Base-by-base conservation (phyloP, 352 stramenopile species). In the Pythium sp. region DNA sequence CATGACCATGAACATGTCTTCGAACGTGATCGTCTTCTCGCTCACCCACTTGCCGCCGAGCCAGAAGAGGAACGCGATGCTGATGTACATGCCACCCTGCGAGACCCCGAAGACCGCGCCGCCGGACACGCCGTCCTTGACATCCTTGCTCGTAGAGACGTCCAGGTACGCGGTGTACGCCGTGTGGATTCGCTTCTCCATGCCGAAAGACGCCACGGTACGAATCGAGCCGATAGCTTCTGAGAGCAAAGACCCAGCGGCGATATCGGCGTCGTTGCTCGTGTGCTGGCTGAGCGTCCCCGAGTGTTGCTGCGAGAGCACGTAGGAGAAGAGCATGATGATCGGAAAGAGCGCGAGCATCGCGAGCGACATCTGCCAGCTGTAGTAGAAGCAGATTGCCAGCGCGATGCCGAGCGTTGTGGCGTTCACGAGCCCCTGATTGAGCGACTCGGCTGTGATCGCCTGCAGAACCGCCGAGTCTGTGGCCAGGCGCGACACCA, bases 401-500 rank as follows among this genome's bases (percentile, higher is more conserved):
- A 89, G 81, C 20, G 53, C 80, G 56, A 84, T 76, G 4, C 53
- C 70, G 26, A 88, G 84, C 18, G 92, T 84, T n/a, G 79, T 87
- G 36, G 72, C 56, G 1, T 74, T 86, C n/a, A 86, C 74, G 5
- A 95, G 69, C 1, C 58, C 62, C 20, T 81, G 80, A 60, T 89
- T 89, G 32, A 94, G 71, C 1, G 78, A 75, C 30, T 96, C 89
- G 12, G 81, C 81, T 12, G 89, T 91, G 58, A 90, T 87, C 2
- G 81, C 74, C 65, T 95, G 90, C 0, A 97, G 79, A 6, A 88
- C 73, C 14, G 86, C 79, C 7, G 84, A 87, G 68, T 97, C 90
- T 0, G 77, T 91, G 0, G 88, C 74, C 9, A 97, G 78, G 0
- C 85, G 76, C 30, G 79, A 72, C 0, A 86, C 78, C 9, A 97